phyloP scores from a whole-genome alignment of 306 rosid species.

The Rosa chinensis region DNA sequence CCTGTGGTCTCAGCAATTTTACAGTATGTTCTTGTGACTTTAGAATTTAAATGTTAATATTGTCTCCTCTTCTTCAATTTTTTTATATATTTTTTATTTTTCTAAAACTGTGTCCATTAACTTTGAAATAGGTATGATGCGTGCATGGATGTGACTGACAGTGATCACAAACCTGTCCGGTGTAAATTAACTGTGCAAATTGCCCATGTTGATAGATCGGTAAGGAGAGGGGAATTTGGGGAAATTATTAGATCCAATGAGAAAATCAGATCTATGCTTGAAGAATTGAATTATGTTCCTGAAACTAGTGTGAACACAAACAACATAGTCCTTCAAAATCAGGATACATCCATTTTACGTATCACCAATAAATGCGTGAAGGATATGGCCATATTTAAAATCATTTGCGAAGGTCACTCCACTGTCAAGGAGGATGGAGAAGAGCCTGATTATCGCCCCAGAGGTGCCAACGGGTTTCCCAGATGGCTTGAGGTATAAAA shows the following conservation, averaged over 20 bases:
- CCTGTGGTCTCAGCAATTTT: conserved; percentile 85
- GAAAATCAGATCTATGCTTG: conserved; percentile 62
- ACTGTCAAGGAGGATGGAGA: conserved; percentile 62
- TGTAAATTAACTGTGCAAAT: conserved; percentile 77
- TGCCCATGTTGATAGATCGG: conserved; percentile 84
- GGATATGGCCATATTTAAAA: conserved; percentile 65
- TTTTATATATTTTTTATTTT: background rate
- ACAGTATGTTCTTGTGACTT: conserved; percentile 57
- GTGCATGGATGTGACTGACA: conserved; percentile 96
- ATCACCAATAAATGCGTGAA: conserved; percentile 61
- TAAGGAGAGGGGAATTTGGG: conserved; percentile 81
- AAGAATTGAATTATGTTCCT: conserved; percentile 63
- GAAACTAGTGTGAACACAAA: conserved; percentile 60
- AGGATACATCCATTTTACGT: conserved; percentile 54
- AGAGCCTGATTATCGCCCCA: conserved; percentile 48
- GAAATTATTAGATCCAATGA: conserved; percentile 60
- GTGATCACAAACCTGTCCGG: conserved; percentile 97
- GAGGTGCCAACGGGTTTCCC: conserved; percentile 86
- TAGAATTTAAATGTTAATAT: background rate
- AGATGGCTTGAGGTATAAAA: conserved; percentile 93
- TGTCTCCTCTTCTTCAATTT: conserved; percentile 13
- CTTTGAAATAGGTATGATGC: conserved; percentile 80
- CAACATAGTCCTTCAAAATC: conserved; percentile 68
- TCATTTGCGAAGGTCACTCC: conserved; percentile 70
- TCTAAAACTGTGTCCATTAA: conserved; percentile 24